Percentiles rank a stretch among this genome's conserved stretches.
Evolutionary conservation across 2,329 filamentous ascomycete species (phyloP).

Genomic region (Fragosphaeria purpurea): DNA sequence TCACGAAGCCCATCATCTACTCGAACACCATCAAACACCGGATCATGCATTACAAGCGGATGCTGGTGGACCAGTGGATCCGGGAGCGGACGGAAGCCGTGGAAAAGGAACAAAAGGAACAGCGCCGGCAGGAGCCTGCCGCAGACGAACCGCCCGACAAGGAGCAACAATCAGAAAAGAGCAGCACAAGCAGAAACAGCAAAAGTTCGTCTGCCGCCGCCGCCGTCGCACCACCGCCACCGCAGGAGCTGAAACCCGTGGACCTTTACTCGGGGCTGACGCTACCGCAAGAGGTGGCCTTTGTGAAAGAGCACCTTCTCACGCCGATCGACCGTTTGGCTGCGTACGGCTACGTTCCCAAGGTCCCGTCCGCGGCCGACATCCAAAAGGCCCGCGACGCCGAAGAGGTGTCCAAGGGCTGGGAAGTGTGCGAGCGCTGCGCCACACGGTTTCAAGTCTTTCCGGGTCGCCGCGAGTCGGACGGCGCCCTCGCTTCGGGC

Average conservation of each 20-base stretch:
- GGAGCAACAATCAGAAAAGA: not conserved
- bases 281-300: constrained; percentile 53
- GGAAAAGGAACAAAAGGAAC: constrained; percentile 16
- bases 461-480: constrained; percentile 67
- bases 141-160: not conserved
- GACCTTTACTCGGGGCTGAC: constrained; percentile 60
- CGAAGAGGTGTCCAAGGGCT: constrained; percentile 58
- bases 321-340: constrained; percentile 56
- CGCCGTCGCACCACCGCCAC: not conserved
- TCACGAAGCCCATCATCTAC: constrained; percentile 61
- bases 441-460: constrained; percentile 82
- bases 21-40: constrained; percentile 74
- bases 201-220: not conserved
- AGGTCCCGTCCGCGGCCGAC: constrained; percentile 53
- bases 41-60: constrained; percentile 65
- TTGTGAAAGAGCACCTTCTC: constrained; percentile 48
- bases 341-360: constrained; percentile 64
- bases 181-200: not conserved
- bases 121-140: not conserved
- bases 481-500: constrained; percentile 64
- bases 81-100: constrained; percentile 37
- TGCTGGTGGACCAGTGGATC: constrained; percentile 63
- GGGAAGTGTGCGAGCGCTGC: constrained; percentile 86
- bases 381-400: constrained; percentile 57
- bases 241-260: not conserved